Conservation (phyloP, 1,139 yeast species). For the Magnusiomyces suaveolens region DNA sequence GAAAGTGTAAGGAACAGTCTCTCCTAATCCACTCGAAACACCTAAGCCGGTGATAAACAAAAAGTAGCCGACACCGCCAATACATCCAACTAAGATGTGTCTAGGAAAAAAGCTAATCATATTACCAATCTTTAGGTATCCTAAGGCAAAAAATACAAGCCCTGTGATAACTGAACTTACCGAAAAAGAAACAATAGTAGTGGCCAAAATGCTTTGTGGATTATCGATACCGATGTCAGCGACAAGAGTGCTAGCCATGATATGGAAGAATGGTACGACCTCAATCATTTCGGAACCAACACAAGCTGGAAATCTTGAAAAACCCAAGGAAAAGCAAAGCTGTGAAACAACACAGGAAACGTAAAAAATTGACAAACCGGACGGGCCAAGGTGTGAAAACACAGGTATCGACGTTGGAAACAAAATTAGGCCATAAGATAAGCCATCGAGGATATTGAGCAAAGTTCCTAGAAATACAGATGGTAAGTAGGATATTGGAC, state of each 20-base stretch:
- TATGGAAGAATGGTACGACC: slow-evolving; percentile 92
- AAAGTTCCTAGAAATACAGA: slow-evolving; percentile 78
- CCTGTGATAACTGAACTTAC: slow-evolving; percentile 81
- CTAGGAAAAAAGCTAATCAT: slow-evolving; percentile 93
- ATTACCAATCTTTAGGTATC: slow-evolving; percentile 70
- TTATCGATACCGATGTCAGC: slow-evolving; percentile 45
- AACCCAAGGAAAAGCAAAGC: slow-evolving; percentile 78
- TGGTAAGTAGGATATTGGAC: slow-evolving; percentile 48
- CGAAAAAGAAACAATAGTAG: slow-evolving; percentile 81
- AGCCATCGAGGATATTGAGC: slow-evolving; percentile 80
- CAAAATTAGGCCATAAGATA: slow-evolving; percentile 94
- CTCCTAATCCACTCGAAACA: slow-evolving; percentile 70
- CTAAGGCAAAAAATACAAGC: slow-evolving; percentile 61
- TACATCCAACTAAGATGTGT: slow-evolving; percentile 91
- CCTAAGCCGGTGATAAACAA: slow-evolving; percentile 83
- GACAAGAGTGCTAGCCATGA: slow-evolving; percentile 75
- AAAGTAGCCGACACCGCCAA: slow-evolving; percentile 97
- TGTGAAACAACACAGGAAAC: slow-evolving; percentile 83
- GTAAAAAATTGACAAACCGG: slow-evolving; percentile 90
- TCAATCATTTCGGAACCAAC: slow-evolving; percentile 98
- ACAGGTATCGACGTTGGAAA: slow-evolving; percentile 80
- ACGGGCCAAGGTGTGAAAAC: slow-evolving; percentile 70
- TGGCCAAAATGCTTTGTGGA: slow-evolving; percentile 61
- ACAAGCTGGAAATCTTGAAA: slow-evolving; percentile 79
- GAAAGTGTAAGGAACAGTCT: slow-evolving; percentile 56